Conservation (phyloP, 441 rosid genomes). For the Gossypium trilobum region DNA sequence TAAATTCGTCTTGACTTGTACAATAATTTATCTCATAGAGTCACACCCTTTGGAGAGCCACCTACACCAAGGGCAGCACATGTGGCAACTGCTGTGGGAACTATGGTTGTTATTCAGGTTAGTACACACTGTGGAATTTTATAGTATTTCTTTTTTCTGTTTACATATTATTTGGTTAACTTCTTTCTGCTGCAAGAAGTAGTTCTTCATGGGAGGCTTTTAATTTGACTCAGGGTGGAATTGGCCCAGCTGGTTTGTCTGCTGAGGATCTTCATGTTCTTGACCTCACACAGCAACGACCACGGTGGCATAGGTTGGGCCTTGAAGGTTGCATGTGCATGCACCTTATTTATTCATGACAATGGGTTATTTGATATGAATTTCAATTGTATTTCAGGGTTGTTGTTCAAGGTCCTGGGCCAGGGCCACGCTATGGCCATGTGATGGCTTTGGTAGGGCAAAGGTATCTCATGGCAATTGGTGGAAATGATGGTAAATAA, state of each 20-base stretch:
- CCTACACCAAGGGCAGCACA: slow-evolving; percentile 98
- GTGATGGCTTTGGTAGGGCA: slow-evolving; percentile 99
- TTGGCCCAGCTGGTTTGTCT: slow-evolving; percentile 96
- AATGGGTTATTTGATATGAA: slow-evolving; percentile 14
- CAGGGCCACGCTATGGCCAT: slow-evolving; percentile 99
- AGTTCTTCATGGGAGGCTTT: slow-evolving; percentile 17
- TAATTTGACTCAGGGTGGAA: slow-evolving; percentile 66
- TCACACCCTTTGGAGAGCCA: slow-evolving; percentile 87
- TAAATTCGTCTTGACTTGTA: background rate
- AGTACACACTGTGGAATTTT: slow-evolving; percentile 12
- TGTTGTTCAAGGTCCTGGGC: slow-evolving; percentile 98
- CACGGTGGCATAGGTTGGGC: slow-evolving; percentile 88
- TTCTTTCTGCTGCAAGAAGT: slow-evolving; percentile 9
- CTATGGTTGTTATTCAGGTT: slow-evolving; percentile 99
- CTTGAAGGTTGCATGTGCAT: slow-evolving; percentile 3
- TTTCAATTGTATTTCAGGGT: slow-evolving; percentile 49
- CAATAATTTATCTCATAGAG: slow-evolving; percentile 34
- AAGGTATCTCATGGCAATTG: slow-evolving; percentile 82
- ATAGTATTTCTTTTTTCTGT: background rate
- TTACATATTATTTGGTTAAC: background rate
- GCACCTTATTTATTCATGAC: slow-evolving; percentile 3
- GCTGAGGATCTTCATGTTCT: slow-evolving; percentile 99
- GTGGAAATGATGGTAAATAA: slow-evolving; percentile 80
- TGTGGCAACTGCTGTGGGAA: slow-evolving; percentile 96
- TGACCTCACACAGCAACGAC: slow-evolving; percentile 90